phyloP scores from a whole-genome alignment of 176 grass and related monocot species.

The Ampelocalamus luodianensis region DNA sequence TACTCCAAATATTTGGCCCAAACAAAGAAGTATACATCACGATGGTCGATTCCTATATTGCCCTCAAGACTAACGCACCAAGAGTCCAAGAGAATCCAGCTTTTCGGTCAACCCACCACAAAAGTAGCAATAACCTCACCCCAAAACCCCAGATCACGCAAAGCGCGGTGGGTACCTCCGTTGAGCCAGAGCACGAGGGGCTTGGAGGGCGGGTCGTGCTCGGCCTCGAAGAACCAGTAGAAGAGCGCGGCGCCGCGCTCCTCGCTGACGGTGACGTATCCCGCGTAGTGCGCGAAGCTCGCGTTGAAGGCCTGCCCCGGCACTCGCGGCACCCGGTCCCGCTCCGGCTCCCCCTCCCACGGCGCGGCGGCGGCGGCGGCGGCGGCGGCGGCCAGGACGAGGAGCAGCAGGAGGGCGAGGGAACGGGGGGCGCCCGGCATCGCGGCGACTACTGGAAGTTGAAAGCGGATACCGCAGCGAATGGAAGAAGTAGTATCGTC shows the following conservation, averaged over 20 bases:
- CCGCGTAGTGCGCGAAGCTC: conserved; percentile 86
- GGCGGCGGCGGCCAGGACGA: background rate
- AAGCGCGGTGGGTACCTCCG: conserved; percentile 49
- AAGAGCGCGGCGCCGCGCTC: conserved; percentile 76
- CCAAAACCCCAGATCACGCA: background rate
- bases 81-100: background rate
- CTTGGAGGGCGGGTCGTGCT: conserved; percentile 67
- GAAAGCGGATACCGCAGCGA: background rate
- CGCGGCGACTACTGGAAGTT: background rate
- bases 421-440: conserved; percentile 26
- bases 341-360: conserved; percentile 54
- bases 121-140: no score
- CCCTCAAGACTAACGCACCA: background rate
- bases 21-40: no score
- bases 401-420: background rate
- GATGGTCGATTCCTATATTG: background rate
- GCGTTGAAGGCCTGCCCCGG: conserved; percentile 80
- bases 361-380: background rate
- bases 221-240: conserved; percentile 99
- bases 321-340: conserved; percentile 61
- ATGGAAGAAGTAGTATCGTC: no score
- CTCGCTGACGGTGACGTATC: conserved; percentile 85
- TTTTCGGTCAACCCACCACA: background rate
- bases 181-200: conserved; percentile 94
- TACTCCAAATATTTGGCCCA: no score